Conservation (phyloP, 768 basidiomycete species). For the Psilocybe sp. region DNA sequence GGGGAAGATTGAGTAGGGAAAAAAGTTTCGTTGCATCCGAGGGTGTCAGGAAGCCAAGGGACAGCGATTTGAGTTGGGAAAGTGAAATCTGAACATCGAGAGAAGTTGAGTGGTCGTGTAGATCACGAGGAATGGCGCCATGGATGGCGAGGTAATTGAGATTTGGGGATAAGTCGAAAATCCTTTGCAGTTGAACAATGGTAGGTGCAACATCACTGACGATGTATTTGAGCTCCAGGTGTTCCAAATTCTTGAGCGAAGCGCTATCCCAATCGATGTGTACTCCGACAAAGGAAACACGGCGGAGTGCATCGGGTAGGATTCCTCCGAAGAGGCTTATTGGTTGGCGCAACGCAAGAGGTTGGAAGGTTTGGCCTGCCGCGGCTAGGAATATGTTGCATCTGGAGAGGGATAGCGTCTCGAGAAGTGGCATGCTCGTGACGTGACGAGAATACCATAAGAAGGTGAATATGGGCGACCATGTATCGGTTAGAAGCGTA, state of each 20-base stretch:
- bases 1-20: constrained; percentile 29
- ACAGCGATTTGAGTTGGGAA: constrained; percentile 33
- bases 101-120: not conserved
- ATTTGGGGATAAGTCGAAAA: constrained; percentile 38
- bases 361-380: constrained; percentile 42
- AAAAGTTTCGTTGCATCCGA: constrained; percentile 22
- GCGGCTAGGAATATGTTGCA: constrained; percentile 58
- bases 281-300: constrained; percentile 51
- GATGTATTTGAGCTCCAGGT: constrained; percentile 54
- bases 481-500: constrained; percentile 57
- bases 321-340: constrained; percentile 45
- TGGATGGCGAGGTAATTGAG: constrained; percentile 44
- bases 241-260: constrained; percentile 38
- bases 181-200: constrained; percentile 39
- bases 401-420: constrained; percentile 42
- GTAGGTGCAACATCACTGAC: constrained; percentile 56
- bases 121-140: constrained; percentile 39
- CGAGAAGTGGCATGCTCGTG: constrained; percentile 32
- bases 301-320: constrained; percentile 28
- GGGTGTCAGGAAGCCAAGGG: constrained; percentile 31
- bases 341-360: constrained; percentile 34
- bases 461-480: constrained; percentile 55
- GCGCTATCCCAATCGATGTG: constrained; percentile 52
- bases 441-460: constrained; percentile 36
- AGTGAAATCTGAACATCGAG: constrained; percentile 23